Conservation (phyloP, 2,329 filamentous ascomycete genomes). For the Trichoderma harzianum region DNA sequence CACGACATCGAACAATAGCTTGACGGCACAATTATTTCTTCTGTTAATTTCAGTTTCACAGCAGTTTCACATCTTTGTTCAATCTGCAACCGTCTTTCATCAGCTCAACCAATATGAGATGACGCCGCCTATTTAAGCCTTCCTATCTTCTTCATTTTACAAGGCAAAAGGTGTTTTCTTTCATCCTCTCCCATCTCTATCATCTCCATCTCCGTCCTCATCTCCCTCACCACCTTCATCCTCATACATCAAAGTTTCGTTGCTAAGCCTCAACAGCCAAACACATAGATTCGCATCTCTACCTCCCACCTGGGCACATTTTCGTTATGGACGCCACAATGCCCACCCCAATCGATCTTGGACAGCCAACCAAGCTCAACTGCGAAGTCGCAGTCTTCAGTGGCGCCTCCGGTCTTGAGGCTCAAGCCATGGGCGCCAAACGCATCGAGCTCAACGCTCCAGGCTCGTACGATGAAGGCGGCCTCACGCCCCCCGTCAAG, state of each 20-base stretch:
- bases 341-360: constrained; percentile 4
- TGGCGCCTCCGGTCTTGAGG: constrained; percentile 36
- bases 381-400: constrained; percentile 54
- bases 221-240: too few relatives aligned
- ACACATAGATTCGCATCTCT: not conserved
- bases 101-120: not conserved
- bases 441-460: constrained; percentile 54
- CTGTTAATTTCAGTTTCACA: not conserved
- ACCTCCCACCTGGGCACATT: not conserved
- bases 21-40: not conserved
- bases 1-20: not conserved
- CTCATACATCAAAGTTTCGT: not conserved
- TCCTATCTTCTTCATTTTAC: not conserved
- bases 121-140: not conserved
- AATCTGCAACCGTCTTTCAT: not conserved
- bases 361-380: constrained; percentile 5
- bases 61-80: not conserved
- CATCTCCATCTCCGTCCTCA: not conserved
- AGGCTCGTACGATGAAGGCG: constrained; percentile 49
- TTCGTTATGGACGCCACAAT: not conserved
- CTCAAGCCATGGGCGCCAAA: constrained; percentile 42
- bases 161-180: not conserved
- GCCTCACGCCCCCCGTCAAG: constrained; percentile 46
- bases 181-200: not conserved
- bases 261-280: not conserved